Percentiles rank a stretch among this genome's conserved stretches.
These are phyloP conservation scores for Ascobolus immersus DNA, from an alignment of 495 filamentous ascomycete species.

Conservation along the genomic window DNA sequence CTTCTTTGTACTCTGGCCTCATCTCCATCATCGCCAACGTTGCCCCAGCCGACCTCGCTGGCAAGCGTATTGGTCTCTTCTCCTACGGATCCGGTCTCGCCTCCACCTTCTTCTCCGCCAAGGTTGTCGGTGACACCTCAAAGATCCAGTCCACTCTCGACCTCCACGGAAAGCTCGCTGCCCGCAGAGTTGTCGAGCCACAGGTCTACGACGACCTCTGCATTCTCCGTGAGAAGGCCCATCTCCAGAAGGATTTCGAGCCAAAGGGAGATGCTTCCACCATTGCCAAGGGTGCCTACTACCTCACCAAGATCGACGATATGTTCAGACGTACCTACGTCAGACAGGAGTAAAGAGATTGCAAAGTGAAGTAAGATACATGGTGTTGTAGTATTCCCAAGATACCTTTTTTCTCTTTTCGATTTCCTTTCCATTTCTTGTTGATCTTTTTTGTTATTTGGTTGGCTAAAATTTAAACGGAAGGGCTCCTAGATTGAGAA, in stretches of 20 bases:
- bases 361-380: no score
- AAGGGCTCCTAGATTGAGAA: no score
- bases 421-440: no score
- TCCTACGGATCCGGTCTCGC: slow-evolving; percentile 88
- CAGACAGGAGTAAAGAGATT: slow-evolving; percentile 68
- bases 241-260: slow-evolving; percentile 72
- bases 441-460: no score
- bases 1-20: slow-evolving; percentile 72
- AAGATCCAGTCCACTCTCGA: slow-evolving; percentile 54
- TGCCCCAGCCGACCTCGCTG: slow-evolving; percentile 32
- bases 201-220: slow-evolving; percentile 86
- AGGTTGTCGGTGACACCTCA: slow-evolving; percentile 51
- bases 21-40: slow-evolving; percentile 51
- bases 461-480: no score
- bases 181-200: slow-evolving; percentile 46
- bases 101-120: slow-evolving; percentile 68
- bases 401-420: no score
- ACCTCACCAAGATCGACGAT: slow-evolving; percentile 67
- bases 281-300: slow-evolving; percentile 61
- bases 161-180: slow-evolving; percentile 48
- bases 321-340: slow-evolving; percentile 84
- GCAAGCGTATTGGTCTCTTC: slow-evolving; percentile 79
- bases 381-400: no score
- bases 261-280: slow-evolving; percentile 54
- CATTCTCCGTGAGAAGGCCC: slow-evolving; percentile 73